Evolutionary conservation across 768 basidiomycete genomes (phyloP), one percentile per base, ranked within the genome.

Genomic region (Sutorius australiensis): DNA sequence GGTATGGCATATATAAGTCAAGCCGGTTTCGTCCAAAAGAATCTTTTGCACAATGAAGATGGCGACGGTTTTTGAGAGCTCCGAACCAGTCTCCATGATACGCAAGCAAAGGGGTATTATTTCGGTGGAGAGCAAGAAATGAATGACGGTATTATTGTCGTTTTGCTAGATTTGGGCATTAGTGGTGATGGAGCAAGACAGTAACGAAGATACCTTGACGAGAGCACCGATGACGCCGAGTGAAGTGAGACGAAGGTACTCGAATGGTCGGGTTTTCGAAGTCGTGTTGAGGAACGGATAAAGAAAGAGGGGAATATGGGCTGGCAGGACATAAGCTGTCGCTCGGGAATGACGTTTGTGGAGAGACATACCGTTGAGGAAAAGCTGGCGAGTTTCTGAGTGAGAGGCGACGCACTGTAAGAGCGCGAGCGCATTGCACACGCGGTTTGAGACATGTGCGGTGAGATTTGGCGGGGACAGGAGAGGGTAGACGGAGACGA

Each of bases 21-120:
- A 75, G 17, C 97, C 97, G 3, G 95, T 93, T 72, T 99, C 97
- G 69, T 99, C 97, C 48, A 98, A 80, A 14, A 99, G 79, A 54
- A 92, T 92, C 74, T 99, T 99, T 71, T 99, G 97, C 4, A 99
- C 97, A 64, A 99, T 99, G 73, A 99, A 99, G 64, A 99, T 99
- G 39, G 97, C 97, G 41, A 99, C 97, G 1, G 97, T 99, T 75
- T 99, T 99, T 53, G 91, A 93, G 16, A 99, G 82, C 64, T 99
- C 97, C 3, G 95, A 97, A 39, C 97, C 97, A 3, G 97, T 98
- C 72, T 99, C 97, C 97, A 99, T 99, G 71, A 99, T 99, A 48
- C 97, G 88, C 46, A 99, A 83, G 69, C 97, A 99, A 58, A 99
- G 87, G 33, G 97, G 97, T 67, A 99, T 99, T 70, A 99, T 99